Evolutionary conservation across 139 green algal genomes (phyloP).

Genomic region (Chlorella vulgaris): DNA sequence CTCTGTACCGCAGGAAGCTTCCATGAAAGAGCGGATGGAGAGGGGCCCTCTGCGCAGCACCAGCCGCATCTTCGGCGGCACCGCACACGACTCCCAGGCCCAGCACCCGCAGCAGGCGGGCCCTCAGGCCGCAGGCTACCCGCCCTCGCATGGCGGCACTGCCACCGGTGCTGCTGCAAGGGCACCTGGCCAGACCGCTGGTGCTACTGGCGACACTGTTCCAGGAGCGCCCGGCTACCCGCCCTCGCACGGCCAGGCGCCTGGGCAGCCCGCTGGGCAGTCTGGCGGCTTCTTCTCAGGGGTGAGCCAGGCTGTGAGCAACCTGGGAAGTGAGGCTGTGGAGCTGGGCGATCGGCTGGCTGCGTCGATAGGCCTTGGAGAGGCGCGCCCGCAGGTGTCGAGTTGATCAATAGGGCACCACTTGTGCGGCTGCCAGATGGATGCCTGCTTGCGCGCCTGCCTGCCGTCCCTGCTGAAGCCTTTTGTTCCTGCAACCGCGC

Average conservation of each 20-base stretch:
- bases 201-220: no score
- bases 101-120: neutral
- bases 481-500: no score
- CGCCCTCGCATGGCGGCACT: no score
- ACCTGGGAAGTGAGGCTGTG: neutral
- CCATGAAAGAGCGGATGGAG: neutral
- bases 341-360: neutral
- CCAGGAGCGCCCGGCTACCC: neutral
- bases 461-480: no score
- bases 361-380: neutral
- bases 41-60: constrained; percentile 1
- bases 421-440: no score
- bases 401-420: neutral
- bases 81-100: neutral
- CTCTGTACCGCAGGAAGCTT: neutral
- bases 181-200: no score
- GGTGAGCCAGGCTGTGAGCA: neutral
- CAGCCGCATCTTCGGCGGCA: neutral
- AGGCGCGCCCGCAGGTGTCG: neutral
- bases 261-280: neutral
- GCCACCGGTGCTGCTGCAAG: no score
- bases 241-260: neutral
- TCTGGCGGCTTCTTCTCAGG: neutral
- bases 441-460: no score
- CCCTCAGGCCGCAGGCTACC: neutral